Evolutionary conservation across 257 asterid genomes (phyloP), one percentile per base, ranked within the genome.

Genomic region (Echites panduratus): DNA sequence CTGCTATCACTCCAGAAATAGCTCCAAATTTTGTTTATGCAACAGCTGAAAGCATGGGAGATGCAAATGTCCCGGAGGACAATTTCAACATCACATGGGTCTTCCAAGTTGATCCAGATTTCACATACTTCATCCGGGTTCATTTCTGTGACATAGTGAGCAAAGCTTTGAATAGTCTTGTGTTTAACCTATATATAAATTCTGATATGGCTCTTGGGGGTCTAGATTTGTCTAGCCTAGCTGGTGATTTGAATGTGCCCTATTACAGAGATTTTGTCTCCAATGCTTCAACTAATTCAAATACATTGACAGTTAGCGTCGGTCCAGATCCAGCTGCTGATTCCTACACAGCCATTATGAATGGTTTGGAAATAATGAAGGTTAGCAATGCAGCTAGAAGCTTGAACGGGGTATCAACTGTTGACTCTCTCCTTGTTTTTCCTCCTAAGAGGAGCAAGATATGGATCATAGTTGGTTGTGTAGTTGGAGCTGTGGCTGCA

Each of bases 341-440:
- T 4, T 62, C 56, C 59, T 38, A 11, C 41, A 69, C 80, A 26
- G 88, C 88, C n/a, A 79, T 84, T 68, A 71, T 84, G 81, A 84
- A 84, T 53, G 88, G 88, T 63, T 75, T 84, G 71, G 88, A 84
- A 75, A 84, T 84, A 70, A 76, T 84, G 82, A 84, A 81, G 88
- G 66, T 84, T 8, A 84, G 88, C 70, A 84, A 84, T 26, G 81
- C 49, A 7, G 88, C 81, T 3, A 61, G 81, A 72, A 84, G 88
- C 78, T 79, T 84, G 75, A 73, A 75, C 26, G 88, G 88, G 53
- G 73, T 68, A 72, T 78, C 77, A 19, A 29, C 88, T 5, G 88
- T 84, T 20, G 76, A 77, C 52, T 70, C 65, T 47, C 80, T 84
- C 61, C 77, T 84, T 40, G 76, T 69, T 40, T 72, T 71, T 65